A percentile compares a stretch with the other conserved stretches of the same genome.
Conservation (phyloP, 192 early-diverging fungal species). For the Gamsiella multidivaricata region DNA sequence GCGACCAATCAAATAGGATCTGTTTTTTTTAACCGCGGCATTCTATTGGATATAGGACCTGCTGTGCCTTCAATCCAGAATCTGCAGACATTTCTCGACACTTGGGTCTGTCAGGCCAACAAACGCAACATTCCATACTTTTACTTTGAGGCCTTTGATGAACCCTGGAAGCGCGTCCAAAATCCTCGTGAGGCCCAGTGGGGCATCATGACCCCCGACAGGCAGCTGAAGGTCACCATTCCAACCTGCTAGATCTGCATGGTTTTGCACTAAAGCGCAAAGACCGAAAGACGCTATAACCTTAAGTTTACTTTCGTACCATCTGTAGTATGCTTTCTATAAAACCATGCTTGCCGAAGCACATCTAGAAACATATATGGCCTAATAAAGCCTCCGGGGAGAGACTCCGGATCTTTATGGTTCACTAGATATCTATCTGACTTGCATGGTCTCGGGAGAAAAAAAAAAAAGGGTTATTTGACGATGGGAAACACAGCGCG, state of each 20-base stretch:
- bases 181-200: slow-evolving; percentile 59
- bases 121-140: slow-evolving; percentile 65
- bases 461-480: not conserved
- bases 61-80: slow-evolving; percentile 68
- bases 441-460: no score
- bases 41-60: slow-evolving; percentile 24
- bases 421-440: no score
- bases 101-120: slow-evolving; percentile 72
- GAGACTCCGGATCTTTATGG: no score
- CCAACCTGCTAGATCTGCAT: slow-evolving; percentile 16
- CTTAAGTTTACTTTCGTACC: no score
- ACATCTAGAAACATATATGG: no score
- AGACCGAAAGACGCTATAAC: no score
- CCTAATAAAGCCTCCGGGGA: no score
- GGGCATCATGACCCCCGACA: slow-evolving; percentile 54
- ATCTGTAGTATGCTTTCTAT: no score
- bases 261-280: not conserved
- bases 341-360: no score
- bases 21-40: slow-evolving; percentile 36
- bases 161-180: slow-evolving; percentile 70
- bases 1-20: no score
- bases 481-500: not conserved
- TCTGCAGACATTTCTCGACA: slow-evolving; percentile 68
- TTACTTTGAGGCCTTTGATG: slow-evolving; percentile 77
- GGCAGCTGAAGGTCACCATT: slow-evolving; percentile 48